Evolutionary conservation across 345 rosid genomes (phyloP).

Genomic region (Litchi chinensis): DNA sequence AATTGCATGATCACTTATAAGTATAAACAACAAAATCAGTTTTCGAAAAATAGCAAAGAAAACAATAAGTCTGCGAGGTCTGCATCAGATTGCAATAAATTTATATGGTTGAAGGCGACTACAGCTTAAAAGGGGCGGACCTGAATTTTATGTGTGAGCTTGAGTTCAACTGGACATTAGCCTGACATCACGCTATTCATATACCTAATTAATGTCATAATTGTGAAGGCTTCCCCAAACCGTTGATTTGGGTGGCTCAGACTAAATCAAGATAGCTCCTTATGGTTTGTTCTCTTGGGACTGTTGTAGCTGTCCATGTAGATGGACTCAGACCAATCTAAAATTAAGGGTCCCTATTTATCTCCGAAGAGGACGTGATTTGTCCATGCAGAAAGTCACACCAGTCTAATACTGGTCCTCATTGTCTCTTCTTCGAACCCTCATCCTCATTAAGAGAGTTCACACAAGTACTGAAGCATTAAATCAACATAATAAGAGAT

Average conservation of each 20-base stretch:
- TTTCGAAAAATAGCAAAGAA: neutral
- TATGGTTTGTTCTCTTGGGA: too few species aligned
- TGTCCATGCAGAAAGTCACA: too few species aligned
- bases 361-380: too few species aligned
- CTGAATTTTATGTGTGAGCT: neutral
- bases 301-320: too few species aligned
- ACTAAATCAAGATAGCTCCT: too few species aligned
- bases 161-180: slow-evolving; percentile 12
- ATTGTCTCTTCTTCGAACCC: too few species aligned
- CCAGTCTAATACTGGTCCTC: too few species aligned
- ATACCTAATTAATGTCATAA: neutral
- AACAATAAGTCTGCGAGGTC: neutral
- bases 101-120: neutral
- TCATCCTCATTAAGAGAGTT: too few species aligned
- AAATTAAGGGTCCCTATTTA: too few species aligned
- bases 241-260: neutral
- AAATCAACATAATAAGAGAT: too few species aligned
- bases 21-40: neutral
- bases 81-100: neutral
- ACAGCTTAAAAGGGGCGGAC: neutral
- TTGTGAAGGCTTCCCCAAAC: neutral
- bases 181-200: neutral
- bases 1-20: neutral
- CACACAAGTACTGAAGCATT: too few species aligned
- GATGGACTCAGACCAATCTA: too few species aligned